These are phyloP conservation scores for Hypomyces rosellus DNA, from an alignment of 2,329 filamentous ascomycete species.

Conservation along the genomic window DNA sequence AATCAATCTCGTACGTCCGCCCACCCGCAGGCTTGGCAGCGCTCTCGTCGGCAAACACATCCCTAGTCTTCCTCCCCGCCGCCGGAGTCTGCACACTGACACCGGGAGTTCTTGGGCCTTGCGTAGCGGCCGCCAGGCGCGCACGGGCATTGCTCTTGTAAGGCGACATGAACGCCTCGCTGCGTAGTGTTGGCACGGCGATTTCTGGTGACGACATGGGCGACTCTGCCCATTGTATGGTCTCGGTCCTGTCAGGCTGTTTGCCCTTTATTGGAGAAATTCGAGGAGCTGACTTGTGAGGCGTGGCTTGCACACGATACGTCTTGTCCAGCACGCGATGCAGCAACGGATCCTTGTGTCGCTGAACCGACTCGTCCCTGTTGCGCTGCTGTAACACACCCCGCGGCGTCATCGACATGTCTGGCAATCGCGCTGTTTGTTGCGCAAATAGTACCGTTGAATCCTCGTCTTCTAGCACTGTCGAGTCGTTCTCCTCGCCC, in stretches of 20 bases:
- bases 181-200: conserved; percentile 73
- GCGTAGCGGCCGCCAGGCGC: conserved; percentile 36
- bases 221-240: conserved; percentile 45
- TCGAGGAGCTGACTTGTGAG: conserved; percentile 52
- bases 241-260: conserved; percentile 12
- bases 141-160: conserved; percentile 41
- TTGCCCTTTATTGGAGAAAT: conserved; percentile 40
- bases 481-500: conserved; percentile 34
- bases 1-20: conserved; percentile 53
- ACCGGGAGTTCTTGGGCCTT: conserved; percentile 65
- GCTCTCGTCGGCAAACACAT: conserved; percentile 38
- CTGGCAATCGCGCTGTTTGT: conserved; percentile 49
- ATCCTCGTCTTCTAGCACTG: conserved; percentile 32
- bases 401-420: conserved; percentile 58
- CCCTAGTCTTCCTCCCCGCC: conserved; percentile 42
- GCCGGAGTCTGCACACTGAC: conserved; percentile 77
- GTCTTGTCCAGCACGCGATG: conserved; percentile 94
- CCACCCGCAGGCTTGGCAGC: conserved; percentile 17
- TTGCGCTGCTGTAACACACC: conserved; percentile 27
- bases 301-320: conserved; percentile 89
- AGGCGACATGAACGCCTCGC: conserved; percentile 79
- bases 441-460: conserved; percentile 46
- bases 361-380: conserved; percentile 29
- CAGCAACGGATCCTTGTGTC: conserved; percentile 66
- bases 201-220: conserved; percentile 70